Evolutionary conservation across 768 basidiomycete species (phyloP).

Genomic region (Pholiota conissans): DNA sequence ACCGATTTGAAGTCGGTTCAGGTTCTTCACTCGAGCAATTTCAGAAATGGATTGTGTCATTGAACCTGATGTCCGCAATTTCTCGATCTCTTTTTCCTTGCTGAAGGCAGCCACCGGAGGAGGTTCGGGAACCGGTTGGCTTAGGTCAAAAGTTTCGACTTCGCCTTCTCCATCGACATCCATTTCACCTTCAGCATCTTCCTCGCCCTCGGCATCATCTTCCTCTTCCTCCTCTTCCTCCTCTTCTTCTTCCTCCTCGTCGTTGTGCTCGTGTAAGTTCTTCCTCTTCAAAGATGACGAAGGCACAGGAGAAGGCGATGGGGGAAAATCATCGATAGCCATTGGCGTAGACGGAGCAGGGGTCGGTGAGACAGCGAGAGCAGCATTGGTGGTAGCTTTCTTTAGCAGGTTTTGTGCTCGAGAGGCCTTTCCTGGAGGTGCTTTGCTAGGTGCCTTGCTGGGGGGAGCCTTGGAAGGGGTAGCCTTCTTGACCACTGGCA

Average conservation of each 20-base stretch:
- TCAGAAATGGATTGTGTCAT: slow-evolving; percentile 99
- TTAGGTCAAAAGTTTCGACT: slow-evolving; percentile 66
- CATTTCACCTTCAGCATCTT: slow-evolving; percentile 73
- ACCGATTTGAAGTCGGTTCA: slow-evolving; percentile 95
- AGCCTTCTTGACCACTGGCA: slow-evolving; percentile 48
- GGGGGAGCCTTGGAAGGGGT: slow-evolving; percentile 16
- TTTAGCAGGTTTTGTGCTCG: slow-evolving; percentile 62
- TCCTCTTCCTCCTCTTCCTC: slow-evolving; percentile 51
- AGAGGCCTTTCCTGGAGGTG: slow-evolving; percentile 50
- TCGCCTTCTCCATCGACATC: slow-evolving; percentile 78
- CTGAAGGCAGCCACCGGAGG: slow-evolving; percentile 71
- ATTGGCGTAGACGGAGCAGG: slow-evolving; percentile 59
- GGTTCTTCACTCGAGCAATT: slow-evolving; percentile 96
- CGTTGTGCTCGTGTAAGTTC: slow-evolving; percentile 62
- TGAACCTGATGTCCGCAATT: slow-evolving; percentile 93
- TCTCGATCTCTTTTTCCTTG: slow-evolving; percentile 99
- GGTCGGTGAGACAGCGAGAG: slow-evolving; percentile 55
- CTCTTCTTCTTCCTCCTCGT: slow-evolving; percentile 62
- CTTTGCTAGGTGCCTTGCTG: slow-evolving; percentile 34
- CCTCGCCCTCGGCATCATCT: slow-evolving; percentile 58
- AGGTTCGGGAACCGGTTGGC: slow-evolving; percentile 48
- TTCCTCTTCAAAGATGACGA: slow-evolving; percentile 64
- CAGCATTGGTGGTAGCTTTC: slow-evolving; percentile 70
- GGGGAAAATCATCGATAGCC: slow-evolving; percentile 34
- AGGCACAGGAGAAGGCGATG: slow-evolving; percentile 60